Conservation (phyloP, 2,329 filamentous ascomycete genomes). For the Aaosphaeria arxii region DNA sequence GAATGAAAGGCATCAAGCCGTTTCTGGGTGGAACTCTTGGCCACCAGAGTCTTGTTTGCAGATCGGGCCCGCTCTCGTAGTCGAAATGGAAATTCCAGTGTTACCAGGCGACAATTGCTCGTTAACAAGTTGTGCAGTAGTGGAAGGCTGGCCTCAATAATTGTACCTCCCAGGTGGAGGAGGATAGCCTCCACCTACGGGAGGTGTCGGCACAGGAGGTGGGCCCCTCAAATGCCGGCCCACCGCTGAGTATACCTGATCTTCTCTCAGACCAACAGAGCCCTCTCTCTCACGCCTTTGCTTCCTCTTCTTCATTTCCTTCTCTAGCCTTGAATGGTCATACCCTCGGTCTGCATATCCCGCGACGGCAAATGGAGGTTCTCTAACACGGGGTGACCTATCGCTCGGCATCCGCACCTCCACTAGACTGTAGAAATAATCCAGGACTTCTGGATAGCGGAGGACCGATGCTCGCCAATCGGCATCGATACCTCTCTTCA, state of each 20-base stretch:
- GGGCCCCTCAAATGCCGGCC: conserved; percentile 23
- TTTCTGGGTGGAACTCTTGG: too few relatives aligned
- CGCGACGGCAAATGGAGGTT: conserved; percentile 38
- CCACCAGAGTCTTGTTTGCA: too few relatives aligned
- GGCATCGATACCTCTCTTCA: conserved; percentile 73
- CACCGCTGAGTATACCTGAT: conserved; percentile 13
- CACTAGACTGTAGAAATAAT: conserved; percentile 75
- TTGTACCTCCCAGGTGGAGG: conserved; percentile 20
- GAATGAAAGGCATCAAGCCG: too few relatives aligned
- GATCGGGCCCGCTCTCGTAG: too few relatives aligned
- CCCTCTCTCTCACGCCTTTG: conserved; percentile 25
- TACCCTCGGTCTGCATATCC: conserved; percentile 38
- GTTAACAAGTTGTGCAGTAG: background rate
- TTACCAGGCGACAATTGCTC: background rate
- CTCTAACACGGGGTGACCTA: conserved; percentile 32
- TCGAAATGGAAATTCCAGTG: too few relatives aligned
- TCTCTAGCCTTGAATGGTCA: conserved; percentile 18
- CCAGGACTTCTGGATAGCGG: conserved; percentile 73
- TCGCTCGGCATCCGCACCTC: conserved; percentile 64
- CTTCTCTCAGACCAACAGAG: conserved; percentile 18
- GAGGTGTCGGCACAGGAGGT: conserved; percentile 34
- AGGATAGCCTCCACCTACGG: conserved; percentile 24
- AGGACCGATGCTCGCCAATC: conserved; percentile 76
- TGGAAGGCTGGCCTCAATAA: background rate
- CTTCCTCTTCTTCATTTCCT: conserved; percentile 35